Base-by-base conservation (phyloP, 225 moss, liverwort and hornwort species). In the Physcomitrium patens region DNA sequence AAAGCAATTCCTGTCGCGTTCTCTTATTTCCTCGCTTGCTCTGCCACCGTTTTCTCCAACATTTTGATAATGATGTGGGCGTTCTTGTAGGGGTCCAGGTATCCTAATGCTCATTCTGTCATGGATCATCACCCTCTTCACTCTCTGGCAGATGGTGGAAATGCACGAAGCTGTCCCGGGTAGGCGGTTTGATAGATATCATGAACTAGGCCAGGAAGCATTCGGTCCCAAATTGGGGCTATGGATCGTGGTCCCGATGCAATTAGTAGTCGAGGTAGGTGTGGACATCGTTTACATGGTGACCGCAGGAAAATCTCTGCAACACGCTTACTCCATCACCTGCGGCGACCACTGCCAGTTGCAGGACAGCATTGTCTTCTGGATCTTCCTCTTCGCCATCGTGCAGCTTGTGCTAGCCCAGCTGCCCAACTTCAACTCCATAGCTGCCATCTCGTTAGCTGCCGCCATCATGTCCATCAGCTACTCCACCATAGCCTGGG, bases 231-330 rank as follows among this genome's bases (percentile, higher is more conserved):
- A 85, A 70, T 52, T 91, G 44, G 93, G 95, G 44, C 80, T 95
- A 11, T 93, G 87, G 89, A 94, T 95, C 37, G 88, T 95, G 17
- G 89, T 95, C n/a, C 95, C 95, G 1, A 23, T 83, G 71, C 91
- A 95, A 54, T 72, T 95, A 13, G 80, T 95, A 17, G 91, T 95
- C 68, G 89, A 93, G 60, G 88, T 93, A 18, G 93, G 93, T 22
- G 91, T 91, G 46, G 81, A 91, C 76, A 95, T 95, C 44, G 93
- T 93, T 22, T 95, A 93, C 74, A 95, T 95, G 91, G 84, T 95
- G 15, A 88, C 93, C 1, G 95, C 93, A 17, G 93, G 93, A 9
- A 82, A 75, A 15, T 91, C 86, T 15, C 42, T 95, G 70, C 69
- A 81, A 67, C 79, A 86, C 45, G 83, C 88, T 8, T 89, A 95